Evolutionary conservation across 768 basidiomycete species (phyloP), one percentile per base, ranked within the genome.

Genomic region (Mrakia frigida): DNA sequence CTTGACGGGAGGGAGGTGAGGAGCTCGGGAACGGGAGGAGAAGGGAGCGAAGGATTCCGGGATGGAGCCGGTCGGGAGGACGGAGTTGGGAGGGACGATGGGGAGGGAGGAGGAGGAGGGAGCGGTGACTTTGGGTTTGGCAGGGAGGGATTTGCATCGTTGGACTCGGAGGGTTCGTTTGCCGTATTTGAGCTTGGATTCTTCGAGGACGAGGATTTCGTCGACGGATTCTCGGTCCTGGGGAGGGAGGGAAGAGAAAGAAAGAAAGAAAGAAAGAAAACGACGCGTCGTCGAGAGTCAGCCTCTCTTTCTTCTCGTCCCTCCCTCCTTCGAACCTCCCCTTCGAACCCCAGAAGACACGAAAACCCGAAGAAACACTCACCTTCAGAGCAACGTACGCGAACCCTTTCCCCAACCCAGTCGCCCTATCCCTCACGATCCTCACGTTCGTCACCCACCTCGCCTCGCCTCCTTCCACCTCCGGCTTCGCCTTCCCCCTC

Each of bases 371-470:
- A 39, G 33, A 86, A 21, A 50, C 16, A 50, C 90, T 78, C 82
- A 96, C 96, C 74, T 85, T 82, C 78, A 98, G 92, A 80, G 93
- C 90, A 28, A 98, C 89, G 81, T 98, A 97, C 14, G 91, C 93
- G 82, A 98, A 95, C 6, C 95, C 95, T 84, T 96, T 97, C 18
- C 95, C 96, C 21, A 98, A 87, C 79, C 94, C 93, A 0, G 93
- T 97, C 76, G 92, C 93, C 79, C 89, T 89, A 82, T 98, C 96
- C 67, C 92, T 87, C 71, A 97, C 87, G 80, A 97, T 89, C 60
- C 96, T 88, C n/a, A 97, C 93, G 50, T 88, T 88, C 11, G 87
- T 88, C 25, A 95, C 92, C 91, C 91, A 85, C 61, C 75, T 79
- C 53, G 16, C 46, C 68, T 76, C 80, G 78, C 28, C 74, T 4